Base-by-base conservation (phyloP, 202 grass and related monocot species). In the Saccharum hybrid region DNA sequence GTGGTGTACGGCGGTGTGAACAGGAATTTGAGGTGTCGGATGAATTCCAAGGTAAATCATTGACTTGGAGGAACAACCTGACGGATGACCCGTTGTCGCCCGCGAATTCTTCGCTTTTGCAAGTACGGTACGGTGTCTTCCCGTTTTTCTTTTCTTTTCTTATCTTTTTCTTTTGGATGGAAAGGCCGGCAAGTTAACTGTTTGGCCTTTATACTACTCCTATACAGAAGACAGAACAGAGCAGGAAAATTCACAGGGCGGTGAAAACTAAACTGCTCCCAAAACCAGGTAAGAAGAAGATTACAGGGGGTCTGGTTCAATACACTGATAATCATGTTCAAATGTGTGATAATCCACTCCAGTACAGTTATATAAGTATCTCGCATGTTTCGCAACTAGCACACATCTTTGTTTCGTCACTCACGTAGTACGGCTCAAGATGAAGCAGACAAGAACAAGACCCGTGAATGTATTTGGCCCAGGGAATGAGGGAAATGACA, bases 401-500 rank as follows among this genome's bases (percentile, higher is more conserved):
- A 23, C 57, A 60, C 21, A 23, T 23, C n/a, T 60, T 60, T 60
- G 57, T 23, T 23, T 21, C n/a, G 8, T 60, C 21, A 59, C 21
- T 60, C 21, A 60, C 57, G 57, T 61, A 26, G 26, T 26, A 61
- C 59, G 59, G 22, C 1, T 63, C 12, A 12, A 15, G 62, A 33
- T 33, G 77, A 80, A 46, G 1, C 26, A 59, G 46, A 74, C 77
- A 81, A 67, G 26, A 26, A 26, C 26, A 26, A 26, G 45, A 26
- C 46, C 68, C 69, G 77, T 80, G 76, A 80, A 33, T 59, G 71
- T 12, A 54, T 74, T 74, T 54, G 6, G 68, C 13, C 68, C 23
- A 28, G 41, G 34, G 34, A 36, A 36, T 36, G 3, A 36, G 34
- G 39, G 40, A 65, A 45, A 48, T 71, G 61, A 3, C 41, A 28